phyloP scores from a whole-genome alignment of 2,329 filamentous ascomycete genomes.

The Colletotrichum sp. region DNA sequence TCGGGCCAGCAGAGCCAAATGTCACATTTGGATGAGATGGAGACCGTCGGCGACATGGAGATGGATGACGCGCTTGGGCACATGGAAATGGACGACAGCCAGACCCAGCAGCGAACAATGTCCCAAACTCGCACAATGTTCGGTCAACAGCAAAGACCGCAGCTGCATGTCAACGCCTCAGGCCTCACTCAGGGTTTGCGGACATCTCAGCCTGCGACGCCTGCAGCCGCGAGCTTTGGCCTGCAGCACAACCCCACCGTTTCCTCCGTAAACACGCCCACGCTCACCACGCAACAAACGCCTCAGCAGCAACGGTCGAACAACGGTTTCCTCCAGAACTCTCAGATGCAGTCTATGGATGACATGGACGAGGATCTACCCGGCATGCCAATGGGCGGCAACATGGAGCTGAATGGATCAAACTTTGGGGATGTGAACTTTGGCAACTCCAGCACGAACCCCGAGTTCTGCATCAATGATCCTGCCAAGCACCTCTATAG shows the following conservation, averaged over 20 bases:
- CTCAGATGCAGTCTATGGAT: conserved; percentile 68
- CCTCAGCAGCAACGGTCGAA: conserved; percentile 50
- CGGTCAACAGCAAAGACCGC: conserved; percentile 69
- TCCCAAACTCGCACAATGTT: conserved; percentile 75
- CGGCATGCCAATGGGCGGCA: conserved; percentile 66
- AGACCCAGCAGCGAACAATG: conserved; percentile 56
- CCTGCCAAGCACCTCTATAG: conserved; percentile 94
- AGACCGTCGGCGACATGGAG: conserved; percentile 93
- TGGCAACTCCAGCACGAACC: conserved; percentile 48
- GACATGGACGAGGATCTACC: conserved; percentile 79
- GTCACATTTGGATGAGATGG: conserved; percentile 71
- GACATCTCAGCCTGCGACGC: conserved; percentile 86
- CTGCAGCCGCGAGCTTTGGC: conserved; percentile 76
- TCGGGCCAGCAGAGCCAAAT: conserved; percentile 42
- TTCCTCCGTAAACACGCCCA: conserved; percentile 95
- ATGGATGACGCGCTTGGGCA: conserved; percentile 83
- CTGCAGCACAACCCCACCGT: conserved; percentile 95
- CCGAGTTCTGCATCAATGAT: conserved; percentile 79
- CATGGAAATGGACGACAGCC: conserved; percentile 67
- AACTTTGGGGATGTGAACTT: conserved; percentile 60
- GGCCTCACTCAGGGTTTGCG: conserved; percentile 79
- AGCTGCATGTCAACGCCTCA: conserved; percentile 82
- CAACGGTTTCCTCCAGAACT: conserved; percentile 46
- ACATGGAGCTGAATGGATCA: conserved; percentile 60
- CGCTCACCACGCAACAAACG: conserved; percentile 79